Percentiles rank a stretch among this genome's conserved stretches.
Evolutionary conservation across 1,139 yeast species (phyloP).

Genomic region (Taphrina sp.): DNA sequence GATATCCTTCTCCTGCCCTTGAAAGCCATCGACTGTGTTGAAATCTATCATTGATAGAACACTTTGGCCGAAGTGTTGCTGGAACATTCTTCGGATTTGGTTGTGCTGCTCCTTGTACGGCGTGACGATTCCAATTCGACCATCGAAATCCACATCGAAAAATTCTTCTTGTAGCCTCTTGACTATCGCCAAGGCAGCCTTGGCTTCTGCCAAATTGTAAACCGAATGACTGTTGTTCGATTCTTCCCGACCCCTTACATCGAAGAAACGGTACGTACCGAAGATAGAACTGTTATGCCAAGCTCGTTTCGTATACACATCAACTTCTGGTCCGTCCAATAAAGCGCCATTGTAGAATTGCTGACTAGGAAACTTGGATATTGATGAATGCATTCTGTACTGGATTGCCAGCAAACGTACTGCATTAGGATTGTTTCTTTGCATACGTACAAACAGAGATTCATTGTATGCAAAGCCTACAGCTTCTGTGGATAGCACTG

Average conservation of each 20-base stretch:
- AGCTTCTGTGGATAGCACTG: slow-evolving; percentile 91
- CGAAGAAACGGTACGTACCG: slow-evolving; percentile 77
- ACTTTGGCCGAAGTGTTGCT: slow-evolving; percentile 58
- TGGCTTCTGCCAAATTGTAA: slow-evolving; percentile 68
- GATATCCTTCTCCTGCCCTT: slow-evolving; percentile 95
- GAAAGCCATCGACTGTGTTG: slow-evolving; percentile 96
- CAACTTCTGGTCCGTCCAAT: slow-evolving; percentile 73
- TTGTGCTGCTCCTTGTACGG: slow-evolving; percentile 89
- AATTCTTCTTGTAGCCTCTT: slow-evolving; percentile 53
- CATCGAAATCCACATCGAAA: slow-evolving; percentile 57
- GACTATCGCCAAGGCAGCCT: slow-evolving; percentile 68
- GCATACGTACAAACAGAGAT: slow-evolving; percentile 92
- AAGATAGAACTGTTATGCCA: slow-evolving; percentile 66
- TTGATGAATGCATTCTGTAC: slow-evolving; percentile 96
- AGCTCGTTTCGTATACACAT: slow-evolving; percentile 55
- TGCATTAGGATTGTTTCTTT: slow-evolving; percentile 58
- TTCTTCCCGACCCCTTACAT: slow-evolving; percentile 64
- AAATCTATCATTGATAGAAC: slow-evolving; percentile 73
- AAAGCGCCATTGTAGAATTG: slow-evolving; percentile 75
- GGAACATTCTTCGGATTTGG: slow-evolving; percentile 58
- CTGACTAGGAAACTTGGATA: slow-evolving; percentile 78
- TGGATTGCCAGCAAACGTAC: slow-evolving; percentile 85
- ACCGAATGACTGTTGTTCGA: slow-evolving; percentile 65
- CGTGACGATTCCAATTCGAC: slow-evolving; percentile 84
- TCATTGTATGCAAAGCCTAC: slow-evolving; percentile 79